Conservation (phyloP, 2,329 filamentous ascomycete species). For the Aspergillus japonicus region DNA sequence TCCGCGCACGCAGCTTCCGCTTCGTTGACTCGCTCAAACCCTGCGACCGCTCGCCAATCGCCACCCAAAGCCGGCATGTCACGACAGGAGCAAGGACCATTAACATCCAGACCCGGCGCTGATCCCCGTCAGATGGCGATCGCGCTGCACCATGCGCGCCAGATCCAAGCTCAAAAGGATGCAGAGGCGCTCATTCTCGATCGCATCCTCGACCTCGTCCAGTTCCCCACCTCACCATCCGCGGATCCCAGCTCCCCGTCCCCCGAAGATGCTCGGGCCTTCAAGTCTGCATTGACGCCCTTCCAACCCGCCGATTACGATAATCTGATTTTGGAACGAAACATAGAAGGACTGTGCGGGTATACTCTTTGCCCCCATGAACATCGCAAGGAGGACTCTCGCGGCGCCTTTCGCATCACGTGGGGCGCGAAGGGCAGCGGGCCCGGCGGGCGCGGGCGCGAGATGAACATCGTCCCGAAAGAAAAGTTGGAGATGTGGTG, state of each 20-base stretch:
- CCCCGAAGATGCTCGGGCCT: slow-evolving; percentile 60
- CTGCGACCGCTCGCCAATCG: slow-evolving; percentile 36
- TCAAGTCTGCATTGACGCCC: slow-evolving; percentile 64
- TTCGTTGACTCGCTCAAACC: slow-evolving; percentile 44
- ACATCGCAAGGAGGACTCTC: slow-evolving; percentile 56
- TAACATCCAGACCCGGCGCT: slow-evolving; percentile 40
- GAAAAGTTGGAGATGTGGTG: slow-evolving; percentile 85
- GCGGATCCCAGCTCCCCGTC: slow-evolving; percentile 55
- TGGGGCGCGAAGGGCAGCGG: slow-evolving; percentile 52
- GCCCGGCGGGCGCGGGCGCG: slow-evolving; percentile 49
- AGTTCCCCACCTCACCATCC: slow-evolving; percentile 54
- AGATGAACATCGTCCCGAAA: slow-evolving; percentile 64
- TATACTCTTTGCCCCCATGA: slow-evolving; percentile 74
- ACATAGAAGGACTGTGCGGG: slow-evolving; percentile 77
- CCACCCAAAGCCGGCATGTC: slow-evolving; percentile 22
- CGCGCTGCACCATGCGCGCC: slow-evolving; percentile 76
- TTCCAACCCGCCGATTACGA: slow-evolving; percentile 92
- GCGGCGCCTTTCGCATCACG: slow-evolving; percentile 68
- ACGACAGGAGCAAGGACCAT: slow-evolving; percentile 30
- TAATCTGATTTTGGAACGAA: slow-evolving; percentile 82
- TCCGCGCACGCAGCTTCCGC: slow-evolving; percentile 42
- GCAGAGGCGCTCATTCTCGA: slow-evolving; percentile 72
- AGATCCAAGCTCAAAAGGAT: slow-evolving; percentile 79
- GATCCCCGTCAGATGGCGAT: slow-evolving; percentile 55
- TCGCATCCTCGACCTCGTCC: slow-evolving; percentile 69